Evolutionary conservation across 1,284 basidiomycete species (phyloP), one percentile per base, ranked within the genome.

Genomic region (Cryptococcus sp.): DNA sequence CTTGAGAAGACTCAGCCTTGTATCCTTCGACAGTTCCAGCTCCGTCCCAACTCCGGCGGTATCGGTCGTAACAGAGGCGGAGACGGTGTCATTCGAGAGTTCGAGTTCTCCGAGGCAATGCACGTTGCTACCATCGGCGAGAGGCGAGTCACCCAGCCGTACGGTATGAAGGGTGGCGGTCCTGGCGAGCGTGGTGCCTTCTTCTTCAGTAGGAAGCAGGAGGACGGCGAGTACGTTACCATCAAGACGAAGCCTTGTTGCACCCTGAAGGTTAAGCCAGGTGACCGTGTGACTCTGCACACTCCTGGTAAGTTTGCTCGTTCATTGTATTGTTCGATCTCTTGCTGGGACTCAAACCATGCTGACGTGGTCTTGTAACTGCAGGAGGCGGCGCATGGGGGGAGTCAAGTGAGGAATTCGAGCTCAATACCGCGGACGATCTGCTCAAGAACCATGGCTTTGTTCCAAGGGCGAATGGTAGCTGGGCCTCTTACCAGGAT

Each of bases 131-230:
- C 97, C 39, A 52, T 74, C 13, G 72, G 68, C 7, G 69, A 93
- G 87, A 83, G 94, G 58, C 84, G 94, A n/a, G 91, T 92, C 0
- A 85, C 90, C 38, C 86, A 88, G 62, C 95, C 95, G 13, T 97
- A 95, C 74, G 95, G 95, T 2, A 77, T 94, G 74, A 85, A 89
- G 65, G 94, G 94, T 10, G 95, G 95, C 11, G 86, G 84, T 17
- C 82, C 86, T 5, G 94, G 88, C 11, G 81, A 79, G 51, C 78
- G 88, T 61, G 93, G 94, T 0, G 84, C 86, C 50, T 98, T 98
- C 75, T 86, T 88, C 22, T 98, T 94, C 94, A 81, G 93, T 59
- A 57, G 56, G 46, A 50, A 54, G 19, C 23, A 41, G 11, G 40
- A 51, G 49, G 54, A 51, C 17, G 56, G 44, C 38, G 27, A 46